Evolutionary conservation across 352 stramenopile species (phyloP).

Genomic region (Stramenopiles sp.): DNA sequence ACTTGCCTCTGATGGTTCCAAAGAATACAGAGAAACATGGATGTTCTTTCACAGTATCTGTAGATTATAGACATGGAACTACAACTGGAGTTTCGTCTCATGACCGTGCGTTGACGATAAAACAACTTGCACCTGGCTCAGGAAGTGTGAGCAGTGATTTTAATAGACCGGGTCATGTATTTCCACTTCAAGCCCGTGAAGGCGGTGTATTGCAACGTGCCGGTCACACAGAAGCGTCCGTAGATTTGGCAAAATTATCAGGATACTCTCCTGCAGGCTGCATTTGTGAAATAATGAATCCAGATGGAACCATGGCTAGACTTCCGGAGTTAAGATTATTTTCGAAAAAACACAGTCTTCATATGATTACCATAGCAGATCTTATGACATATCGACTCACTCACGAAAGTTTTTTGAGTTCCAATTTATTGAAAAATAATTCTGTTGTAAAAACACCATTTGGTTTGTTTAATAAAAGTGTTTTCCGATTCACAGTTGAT

Average conservation of each 20-base stretch:
- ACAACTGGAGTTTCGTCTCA: conserved; percentile 6
- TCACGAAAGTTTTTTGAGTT: too few species aligned
- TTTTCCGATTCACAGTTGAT: too few species aligned
- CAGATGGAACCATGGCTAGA: conserved; percentile 5
- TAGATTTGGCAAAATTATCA: conserved; percentile 6
- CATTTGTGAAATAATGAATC: conserved; percentile 3
- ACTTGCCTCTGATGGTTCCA: conserved; percentile 1
- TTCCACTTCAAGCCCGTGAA: conserved; percentile 3
- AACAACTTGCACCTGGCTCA: conserved; percentile 4
- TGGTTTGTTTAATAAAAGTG: too few species aligned
- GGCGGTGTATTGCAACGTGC: conserved; percentile 1
- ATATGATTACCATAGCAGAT: conserved; percentile 4
- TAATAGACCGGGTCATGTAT: conserved; percentile 6
- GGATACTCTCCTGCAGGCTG: conserved; percentile 5
- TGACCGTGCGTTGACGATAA: conserved; percentile 5
- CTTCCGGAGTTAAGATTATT: background rate
- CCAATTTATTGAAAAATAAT: too few species aligned
- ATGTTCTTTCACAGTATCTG: conserved; percentile 6
- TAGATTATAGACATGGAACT: background rate
- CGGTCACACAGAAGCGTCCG: conserved; percentile 3
- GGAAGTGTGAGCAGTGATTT: background rate
- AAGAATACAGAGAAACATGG: conserved; percentile 5
- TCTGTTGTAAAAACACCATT: too few species aligned
- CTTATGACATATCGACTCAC: conserved; percentile 5
- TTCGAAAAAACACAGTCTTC: background rate